Evolutionary conservation across 345 rosid species (phyloP).

Genomic region (Barbarea vulgaris): DNA sequence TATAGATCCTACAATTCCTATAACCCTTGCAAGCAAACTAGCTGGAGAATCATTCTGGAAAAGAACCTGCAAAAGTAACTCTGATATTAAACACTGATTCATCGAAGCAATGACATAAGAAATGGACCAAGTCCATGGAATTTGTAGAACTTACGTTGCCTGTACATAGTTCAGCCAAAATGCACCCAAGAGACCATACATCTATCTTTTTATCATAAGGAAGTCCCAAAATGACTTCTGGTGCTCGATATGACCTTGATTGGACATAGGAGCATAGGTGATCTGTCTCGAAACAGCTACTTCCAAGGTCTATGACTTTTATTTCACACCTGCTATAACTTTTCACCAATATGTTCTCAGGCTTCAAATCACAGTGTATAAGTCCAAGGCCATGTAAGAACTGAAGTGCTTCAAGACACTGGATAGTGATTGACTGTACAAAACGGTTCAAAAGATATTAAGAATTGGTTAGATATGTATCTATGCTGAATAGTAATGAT

Average conservation of each 20-base stretch:
- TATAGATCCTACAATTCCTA: slow-evolving; percentile 79
- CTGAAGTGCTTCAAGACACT: slow-evolving; percentile 94
- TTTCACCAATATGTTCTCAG: slow-evolving; percentile 93
- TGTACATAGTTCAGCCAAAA: slow-evolving; percentile 95
- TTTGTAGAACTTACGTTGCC: slow-evolving; percentile 79
- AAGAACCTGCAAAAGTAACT: slow-evolving; percentile 58
- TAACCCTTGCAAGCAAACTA: slow-evolving; percentile 87
- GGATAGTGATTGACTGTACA: slow-evolving; percentile 93
- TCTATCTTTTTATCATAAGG: slow-evolving; percentile 97
- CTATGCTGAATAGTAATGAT: slow-evolving; percentile 31
- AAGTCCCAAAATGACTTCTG: slow-evolving; percentile 94
- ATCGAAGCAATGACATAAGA: neutral
- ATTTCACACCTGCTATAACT: slow-evolving; percentile 99
- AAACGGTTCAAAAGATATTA: slow-evolving; percentile 29
- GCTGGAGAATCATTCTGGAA: slow-evolving; percentile 99
- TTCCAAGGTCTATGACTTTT: slow-evolving; percentile 99
- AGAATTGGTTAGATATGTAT: slow-evolving; percentile 18
- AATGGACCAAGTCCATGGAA: slow-evolving; percentile 6
- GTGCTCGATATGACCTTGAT: slow-evolving; percentile 97
- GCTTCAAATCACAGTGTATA: slow-evolving; percentile 96
- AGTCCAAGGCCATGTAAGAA: slow-evolving; percentile 96
- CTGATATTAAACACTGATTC: neutral
- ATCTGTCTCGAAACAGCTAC: slow-evolving; percentile 99
- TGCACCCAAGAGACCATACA: slow-evolving; percentile 99
- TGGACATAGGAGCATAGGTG: slow-evolving; percentile 98